Conservation (phyloP, 2,329 filamentous ascomycete species). For the Fragosphaeria purpurea region DNA sequence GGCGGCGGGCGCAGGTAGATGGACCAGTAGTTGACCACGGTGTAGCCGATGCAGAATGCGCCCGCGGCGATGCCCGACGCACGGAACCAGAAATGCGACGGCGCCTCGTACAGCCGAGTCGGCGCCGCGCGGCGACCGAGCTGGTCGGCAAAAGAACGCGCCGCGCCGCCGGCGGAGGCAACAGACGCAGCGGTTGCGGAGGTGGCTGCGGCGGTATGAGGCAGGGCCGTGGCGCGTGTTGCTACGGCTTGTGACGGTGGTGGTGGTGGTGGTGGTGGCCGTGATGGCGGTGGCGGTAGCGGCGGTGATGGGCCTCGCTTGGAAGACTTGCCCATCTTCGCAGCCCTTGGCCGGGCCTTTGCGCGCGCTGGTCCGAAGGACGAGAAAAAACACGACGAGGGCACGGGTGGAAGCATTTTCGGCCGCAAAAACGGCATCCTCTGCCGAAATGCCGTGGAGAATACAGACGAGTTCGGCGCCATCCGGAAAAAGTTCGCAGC, state of each 20-base stretch:
- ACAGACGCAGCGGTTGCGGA: neutral
- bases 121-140: slow-evolving; percentile 45
- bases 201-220: neutral
- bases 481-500: neutral
- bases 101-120: slow-evolving; percentile 54
- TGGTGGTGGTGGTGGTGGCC: neutral
- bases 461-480: neutral
- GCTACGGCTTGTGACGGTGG: neutral
- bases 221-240: no score
- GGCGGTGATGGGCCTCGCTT: neutral
- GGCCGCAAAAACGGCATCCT: neutral
- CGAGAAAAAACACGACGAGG: neutral
- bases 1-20: slow-evolving; percentile 39
- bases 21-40: slow-evolving; percentile 39
- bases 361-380: neutral
- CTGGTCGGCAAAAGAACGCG: slow-evolving; percentile 36
- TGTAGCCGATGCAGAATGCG: slow-evolving; percentile 41
- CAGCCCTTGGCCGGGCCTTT: neutral
- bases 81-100: slow-evolving; percentile 54
- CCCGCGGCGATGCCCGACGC: slow-evolving; percentile 48
- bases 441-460: no score
- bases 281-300: neutral
- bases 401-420: neutral
- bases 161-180: neutral
- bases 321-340: neutral